phyloP scores from a whole-genome alignment of 2,329 filamentous ascomycete species.

The Penicillium janthinellum region DNA sequence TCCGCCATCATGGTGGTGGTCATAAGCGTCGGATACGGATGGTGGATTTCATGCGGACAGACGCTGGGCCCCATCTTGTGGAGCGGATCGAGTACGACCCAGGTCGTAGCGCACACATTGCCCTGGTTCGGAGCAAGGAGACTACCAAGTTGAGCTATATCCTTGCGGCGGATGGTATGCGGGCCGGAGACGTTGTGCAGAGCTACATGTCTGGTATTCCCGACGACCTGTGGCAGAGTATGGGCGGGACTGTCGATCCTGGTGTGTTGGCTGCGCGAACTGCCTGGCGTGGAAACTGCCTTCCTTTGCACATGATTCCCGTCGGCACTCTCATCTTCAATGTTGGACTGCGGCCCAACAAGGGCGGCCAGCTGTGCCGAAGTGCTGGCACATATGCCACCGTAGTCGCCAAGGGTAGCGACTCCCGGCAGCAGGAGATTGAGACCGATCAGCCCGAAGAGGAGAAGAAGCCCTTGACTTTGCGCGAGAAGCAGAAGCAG shows the following conservation, averaged over 20 bases:
- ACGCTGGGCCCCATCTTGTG: constrained; percentile 80
- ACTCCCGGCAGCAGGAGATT: constrained; percentile 58
- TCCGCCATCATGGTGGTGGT: constrained; percentile 90
- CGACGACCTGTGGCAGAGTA: constrained; percentile 78
- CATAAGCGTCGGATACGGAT: constrained; percentile 88
- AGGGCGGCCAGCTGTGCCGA: constrained; percentile 85
- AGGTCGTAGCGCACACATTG: constrained; percentile 89
- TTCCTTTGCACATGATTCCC: constrained; percentile 94
- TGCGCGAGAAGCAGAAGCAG: constrained; percentile 43
- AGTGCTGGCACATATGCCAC: constrained; percentile 91
- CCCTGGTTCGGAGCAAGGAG: constrained; percentile 73
- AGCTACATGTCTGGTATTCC: constrained; percentile 92
- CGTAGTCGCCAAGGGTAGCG: constrained; percentile 79
- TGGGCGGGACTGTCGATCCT: constrained; percentile 91
- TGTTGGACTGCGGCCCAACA: constrained; percentile 72
- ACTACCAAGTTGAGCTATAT: constrained; percentile 85
- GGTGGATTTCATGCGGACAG: constrained; percentile 81
- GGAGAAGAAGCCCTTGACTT: constrained; percentile 38
- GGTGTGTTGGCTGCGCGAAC: constrained; percentile 96
- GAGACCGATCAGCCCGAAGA: constrained; percentile 53
- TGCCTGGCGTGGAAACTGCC: constrained; percentile 88
- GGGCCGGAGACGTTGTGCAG: constrained; percentile 86
- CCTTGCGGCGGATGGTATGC: constrained; percentile 89
- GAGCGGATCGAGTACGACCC: constrained; percentile 97
- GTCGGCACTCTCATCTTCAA: constrained; percentile 92